Base-by-base conservation (phyloP, 1,284 basidiomycete species). In the Violaceomyces palustris region DNA sequence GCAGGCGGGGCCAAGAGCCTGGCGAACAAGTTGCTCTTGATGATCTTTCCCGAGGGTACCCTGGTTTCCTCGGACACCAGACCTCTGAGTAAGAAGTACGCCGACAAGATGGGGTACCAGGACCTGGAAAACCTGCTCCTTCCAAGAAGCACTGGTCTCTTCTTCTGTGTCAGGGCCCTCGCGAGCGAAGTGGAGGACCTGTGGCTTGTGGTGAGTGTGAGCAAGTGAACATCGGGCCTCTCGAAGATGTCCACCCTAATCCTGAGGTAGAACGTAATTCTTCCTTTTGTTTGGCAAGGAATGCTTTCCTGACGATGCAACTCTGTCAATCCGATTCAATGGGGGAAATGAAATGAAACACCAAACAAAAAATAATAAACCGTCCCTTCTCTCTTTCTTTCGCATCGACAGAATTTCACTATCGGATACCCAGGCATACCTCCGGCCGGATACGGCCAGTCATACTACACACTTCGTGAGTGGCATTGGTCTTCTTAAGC, bases 91-190 rank as follows among this genome's bases (percentile, higher is more conserved):
- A 59, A 58, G 30, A 63, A 62, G 35, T 69, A 61, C 39, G 67
- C 67, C 2, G 60, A 65, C 14, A 69, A 69, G 42, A 45, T 48
- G 36, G 63, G 61, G 12, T 52, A 61, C 88, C 74, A 81, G 25
- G 89, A 96, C 71, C 81, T 89, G 75, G 77, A 75, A 34, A 84
- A 94, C 67, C 74, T 82, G 14, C 79, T 98, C 6, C 80, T 96
- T 35, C 93, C 93, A 1, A 81, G 92, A 35, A 88, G 90, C 21
- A 94, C 89, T 0, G 93, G 93, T 1, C 76, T 96, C 39, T 83
- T 87, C 50, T 89, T 87, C 72, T 87, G 84, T 52, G 76, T 96
- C 27, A 81, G 88, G 21, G 85, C 88, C 0, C 79, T 97, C 8
- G 78, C 83, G 8, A 84, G 87, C 15, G 80, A 85, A 39, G 80